phyloP scores from a whole-genome alignment of 192 early-diverging fungal genomes.

The Entomortierella parvispora region DNA sequence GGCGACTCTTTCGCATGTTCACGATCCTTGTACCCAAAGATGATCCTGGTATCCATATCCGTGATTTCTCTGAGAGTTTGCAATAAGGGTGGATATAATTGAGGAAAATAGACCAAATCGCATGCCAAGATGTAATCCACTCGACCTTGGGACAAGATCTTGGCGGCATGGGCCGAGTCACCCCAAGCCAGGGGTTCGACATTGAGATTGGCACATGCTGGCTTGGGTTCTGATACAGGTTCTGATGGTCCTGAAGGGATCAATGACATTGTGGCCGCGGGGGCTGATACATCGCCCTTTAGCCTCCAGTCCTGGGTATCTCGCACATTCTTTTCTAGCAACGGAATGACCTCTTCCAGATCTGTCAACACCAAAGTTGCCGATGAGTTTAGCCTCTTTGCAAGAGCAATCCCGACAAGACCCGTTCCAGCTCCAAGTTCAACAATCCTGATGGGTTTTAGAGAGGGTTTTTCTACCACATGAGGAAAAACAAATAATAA shows the following conservation, averaged over 20 bases:
- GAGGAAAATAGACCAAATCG: conserved; percentile 64
- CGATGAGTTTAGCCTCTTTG: conserved; percentile 27
- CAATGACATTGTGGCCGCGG: not conserved
- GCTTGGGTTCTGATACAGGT: too few relatives aligned
- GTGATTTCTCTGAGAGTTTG: conserved; percentile 56
- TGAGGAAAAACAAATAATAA: too few relatives aligned
- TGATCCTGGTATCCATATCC: conserved; percentile 35
- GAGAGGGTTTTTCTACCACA: too few relatives aligned
- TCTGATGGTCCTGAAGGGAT: conserved; percentile 4
- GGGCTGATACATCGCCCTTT: not conserved
- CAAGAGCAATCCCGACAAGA: conserved; percentile 58
- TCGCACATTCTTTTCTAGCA: conserved; percentile 55
- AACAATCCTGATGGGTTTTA: conserved; percentile 54
- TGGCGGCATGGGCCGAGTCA: conserved; percentile 35
- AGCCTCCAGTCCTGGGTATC: not conserved
- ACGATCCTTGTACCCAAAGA: conserved; percentile 63
- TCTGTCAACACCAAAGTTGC: conserved; percentile 58
- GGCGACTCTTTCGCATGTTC: conserved; percentile 56
- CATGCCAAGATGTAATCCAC: conserved; percentile 59
- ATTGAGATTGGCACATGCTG: conserved; percentile 23
- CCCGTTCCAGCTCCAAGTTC: conserved; percentile 65
- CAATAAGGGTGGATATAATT: conserved; percentile 52
- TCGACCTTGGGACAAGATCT: conserved; percentile 14
- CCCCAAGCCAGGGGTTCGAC: conserved; percentile 58
- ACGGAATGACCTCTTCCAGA: conserved; percentile 56